Evolutionary conservation across 352 stramenopile species (phyloP).

Genomic region (Globisporangium camurandrum): DNA sequence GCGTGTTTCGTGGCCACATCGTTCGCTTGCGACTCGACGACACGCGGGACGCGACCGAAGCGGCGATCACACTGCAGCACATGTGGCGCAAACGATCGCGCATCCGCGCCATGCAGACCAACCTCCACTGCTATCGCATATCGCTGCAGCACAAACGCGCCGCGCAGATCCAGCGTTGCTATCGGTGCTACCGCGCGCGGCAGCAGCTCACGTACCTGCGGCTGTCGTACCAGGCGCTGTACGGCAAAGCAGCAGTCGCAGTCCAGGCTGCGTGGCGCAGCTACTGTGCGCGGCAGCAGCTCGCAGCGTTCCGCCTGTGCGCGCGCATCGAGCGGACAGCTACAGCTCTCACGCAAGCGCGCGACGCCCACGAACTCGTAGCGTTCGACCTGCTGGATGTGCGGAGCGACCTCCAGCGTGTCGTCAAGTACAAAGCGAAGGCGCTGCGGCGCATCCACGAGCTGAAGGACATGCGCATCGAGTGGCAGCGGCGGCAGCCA

Average conservation of each 20-base stretch:
- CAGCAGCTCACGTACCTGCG: slow-evolving; percentile 29
- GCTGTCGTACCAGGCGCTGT: slow-evolving; percentile 28
- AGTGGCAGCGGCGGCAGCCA: slow-evolving; percentile 74
- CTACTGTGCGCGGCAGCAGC: slow-evolving; percentile 40
- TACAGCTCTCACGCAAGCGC: slow-evolving; percentile 33
- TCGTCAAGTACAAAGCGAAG: slow-evolving; percentile 77
- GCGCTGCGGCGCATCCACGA: slow-evolving; percentile 60
- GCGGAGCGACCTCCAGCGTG: slow-evolving; percentile 43
- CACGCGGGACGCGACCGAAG: slow-evolving; percentile 46
- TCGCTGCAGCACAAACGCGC: slow-evolving; percentile 33
- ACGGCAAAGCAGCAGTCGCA: slow-evolving; percentile 47
- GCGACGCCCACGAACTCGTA: slow-evolving; percentile 59
- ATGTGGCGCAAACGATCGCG: slow-evolving; percentile 52
- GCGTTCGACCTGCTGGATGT: slow-evolving; percentile 67
- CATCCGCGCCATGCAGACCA: slow-evolving; percentile 31
- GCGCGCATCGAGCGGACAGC: slow-evolving; percentile 61
- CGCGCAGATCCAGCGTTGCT: slow-evolving; percentile 43
- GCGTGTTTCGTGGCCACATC: slow-evolving; percentile 61
- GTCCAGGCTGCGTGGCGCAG: slow-evolving; percentile 72
- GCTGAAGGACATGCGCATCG: slow-evolving; percentile 66
- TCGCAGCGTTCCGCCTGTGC: slow-evolving; percentile 63
- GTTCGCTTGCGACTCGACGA: slow-evolving; percentile 46
- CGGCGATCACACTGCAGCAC: slow-evolving; percentile 66
- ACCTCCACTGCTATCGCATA: slow-evolving; percentile 30
- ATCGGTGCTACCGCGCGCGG: slow-evolving; percentile 50